A percentile compares a stretch with the other conserved stretches of the same genome.
Conservation (phyloP, 768 basidiomycete species). For the Galerina marginata region DNA sequence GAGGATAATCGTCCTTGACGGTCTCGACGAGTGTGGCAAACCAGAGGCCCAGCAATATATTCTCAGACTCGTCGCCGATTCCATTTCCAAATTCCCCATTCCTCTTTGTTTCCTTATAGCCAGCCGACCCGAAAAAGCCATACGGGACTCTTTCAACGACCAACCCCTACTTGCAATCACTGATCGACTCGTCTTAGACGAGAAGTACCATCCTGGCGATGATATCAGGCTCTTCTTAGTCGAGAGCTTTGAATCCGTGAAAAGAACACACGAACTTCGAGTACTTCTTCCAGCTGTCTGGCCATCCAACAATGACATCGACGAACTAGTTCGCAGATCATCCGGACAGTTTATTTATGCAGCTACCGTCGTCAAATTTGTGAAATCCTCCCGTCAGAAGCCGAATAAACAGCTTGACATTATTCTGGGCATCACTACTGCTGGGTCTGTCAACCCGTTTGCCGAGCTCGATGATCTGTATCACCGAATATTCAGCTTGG, state of each 20-base stretch:
- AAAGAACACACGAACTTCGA: neutral
- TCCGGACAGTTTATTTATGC: slow-evolving; percentile 22
- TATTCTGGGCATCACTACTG: neutral
- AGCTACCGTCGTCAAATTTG: slow-evolving; percentile 12
- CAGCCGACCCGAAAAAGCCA: slow-evolving; percentile 14
- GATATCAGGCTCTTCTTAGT: slow-evolving; percentile 9
- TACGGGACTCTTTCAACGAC: slow-evolving; percentile 1
- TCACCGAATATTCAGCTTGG: neutral
- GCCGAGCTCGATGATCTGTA: slow-evolving; percentile 16
- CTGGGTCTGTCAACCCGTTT: slow-evolving; percentile 5
- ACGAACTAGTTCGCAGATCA: slow-evolving; percentile 5
- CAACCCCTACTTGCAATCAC: neutral
- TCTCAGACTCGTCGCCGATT: neutral
- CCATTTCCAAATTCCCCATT: neutral
- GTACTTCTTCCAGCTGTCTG: neutral
- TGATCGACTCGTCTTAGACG: slow-evolving; percentile 1
- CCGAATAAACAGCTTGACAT: slow-evolving; percentile 4
- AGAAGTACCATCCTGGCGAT: slow-evolving; percentile 5
- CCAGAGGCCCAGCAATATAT: slow-evolving; percentile 8
- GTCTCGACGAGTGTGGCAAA: slow-evolving; percentile 23
- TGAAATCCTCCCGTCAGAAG: neutral
- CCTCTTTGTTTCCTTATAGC: slow-evolving; percentile 12
- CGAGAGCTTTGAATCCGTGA: neutral
- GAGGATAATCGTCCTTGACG: slow-evolving; percentile 19
- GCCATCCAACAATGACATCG: slow-evolving; percentile 5